Conservation (phyloP, 208 protist species). For the Acanthamoeba healyi region DNA sequence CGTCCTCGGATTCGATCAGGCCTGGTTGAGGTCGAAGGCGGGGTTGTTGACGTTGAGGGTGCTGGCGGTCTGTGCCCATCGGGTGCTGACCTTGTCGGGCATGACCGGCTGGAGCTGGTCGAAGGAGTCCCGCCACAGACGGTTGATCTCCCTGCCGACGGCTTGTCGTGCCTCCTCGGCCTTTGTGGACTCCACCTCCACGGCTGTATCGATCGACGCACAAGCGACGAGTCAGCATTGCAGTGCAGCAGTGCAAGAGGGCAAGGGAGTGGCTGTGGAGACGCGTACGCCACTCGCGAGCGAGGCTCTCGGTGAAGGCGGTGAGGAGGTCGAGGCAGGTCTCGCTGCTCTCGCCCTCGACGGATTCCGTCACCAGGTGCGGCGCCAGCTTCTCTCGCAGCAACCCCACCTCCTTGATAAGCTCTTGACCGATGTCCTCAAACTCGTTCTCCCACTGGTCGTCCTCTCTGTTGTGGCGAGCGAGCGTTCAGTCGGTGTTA, state of each 20-base stretch:
- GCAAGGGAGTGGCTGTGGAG: neutral
- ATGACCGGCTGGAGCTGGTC: conserved; percentile 2
- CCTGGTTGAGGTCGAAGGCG: too few relatives aligned
- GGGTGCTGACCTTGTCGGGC: conserved; percentile 3
- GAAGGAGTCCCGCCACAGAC: conserved; percentile 25
- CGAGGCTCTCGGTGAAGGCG: conserved; percentile 49
- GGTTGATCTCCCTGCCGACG: neutral
- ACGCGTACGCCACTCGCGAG: conserved; percentile 26
- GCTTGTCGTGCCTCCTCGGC: neutral
- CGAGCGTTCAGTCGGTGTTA: neutral
- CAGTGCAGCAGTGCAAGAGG: neutral
- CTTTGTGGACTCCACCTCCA: conserved; percentile 13
- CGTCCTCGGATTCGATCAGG: too few relatives aligned
- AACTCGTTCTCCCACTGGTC: conserved; percentile 66
- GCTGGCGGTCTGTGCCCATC: conserved; percentile 19
- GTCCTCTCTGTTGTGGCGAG: neutral
- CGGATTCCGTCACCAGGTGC: neutral
- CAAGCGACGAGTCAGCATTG: neutral
- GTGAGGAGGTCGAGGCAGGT: conserved; percentile 51
- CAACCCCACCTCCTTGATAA: conserved; percentile 15
- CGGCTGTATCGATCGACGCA: neutral
- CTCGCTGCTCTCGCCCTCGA: conserved; percentile 5
- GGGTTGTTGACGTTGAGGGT: neutral
- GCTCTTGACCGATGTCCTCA: conserved; percentile 39
- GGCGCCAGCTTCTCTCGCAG: conserved; percentile 19